Evolutionary conservation across 1,139 yeast genomes (phyloP), one percentile per base, ranked within the genome.

Genomic region (Geotrichum restrictum): DNA sequence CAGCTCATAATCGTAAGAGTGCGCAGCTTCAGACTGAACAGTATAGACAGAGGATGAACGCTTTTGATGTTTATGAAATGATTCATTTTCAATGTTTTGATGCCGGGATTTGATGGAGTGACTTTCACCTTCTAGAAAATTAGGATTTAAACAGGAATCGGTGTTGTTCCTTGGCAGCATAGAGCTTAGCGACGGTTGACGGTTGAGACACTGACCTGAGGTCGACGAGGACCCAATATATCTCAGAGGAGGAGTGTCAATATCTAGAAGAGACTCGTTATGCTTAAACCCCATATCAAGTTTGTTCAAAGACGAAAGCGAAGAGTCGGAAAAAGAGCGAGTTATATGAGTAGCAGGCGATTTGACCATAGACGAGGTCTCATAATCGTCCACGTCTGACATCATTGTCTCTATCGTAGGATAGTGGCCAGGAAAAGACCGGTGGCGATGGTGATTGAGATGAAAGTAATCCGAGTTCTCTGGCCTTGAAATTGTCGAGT

Each of bases 31-130:
- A 3, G 53, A 50, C 27, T 40, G 24, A 11, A 50, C 36, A 2
- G 53, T 50, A 36, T 48, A 55, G 2, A 56, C 49, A 1, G 60
- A 57, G 7, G 58, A 52, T 2, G 56, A 34, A 2, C 59, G 53
- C 29, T 40, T 33, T 14, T 34, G 52, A 16, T 40, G 46, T 8
- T 16, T 40, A 7, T 21, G 37, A 36, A 10, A 7, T 10, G 37
- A n/a, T 14, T 7, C n/a, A 14, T 19, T 37, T 6, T 43, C 27
- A 36, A 10, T 24, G n/a, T 4, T 6, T 43, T 16, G 22, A 10
- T 24, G n/a, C 3, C 40, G 27, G 13, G 46, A 21, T 40, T 13
- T 13, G 43, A 5, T 22, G 21, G 10, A 13, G 16, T n/a, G 19
- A n/a, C 32, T 40, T 10, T 34, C 49, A 34, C 45, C 41, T 7